Evolutionary conservation across 169 alveolate genomes (phyloP).

Genomic region (Perkinsus olseni): DNA sequence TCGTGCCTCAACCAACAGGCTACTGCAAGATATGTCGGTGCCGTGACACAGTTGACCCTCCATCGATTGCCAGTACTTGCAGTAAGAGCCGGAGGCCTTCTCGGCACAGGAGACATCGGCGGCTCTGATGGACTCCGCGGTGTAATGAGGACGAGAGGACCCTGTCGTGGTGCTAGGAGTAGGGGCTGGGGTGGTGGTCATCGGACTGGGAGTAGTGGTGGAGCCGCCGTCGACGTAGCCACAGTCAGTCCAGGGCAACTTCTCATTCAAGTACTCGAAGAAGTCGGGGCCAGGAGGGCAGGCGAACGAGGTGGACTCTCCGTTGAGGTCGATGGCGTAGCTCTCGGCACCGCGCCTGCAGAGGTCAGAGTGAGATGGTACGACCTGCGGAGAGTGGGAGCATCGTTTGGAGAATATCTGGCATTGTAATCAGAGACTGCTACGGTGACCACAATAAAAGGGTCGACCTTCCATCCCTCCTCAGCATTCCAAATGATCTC

Average conservation of each 20-base stretch:
- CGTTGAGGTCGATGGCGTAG: not conserved
- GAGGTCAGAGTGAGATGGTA: too few relatives aligned
- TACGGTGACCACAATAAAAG: too few relatives aligned
- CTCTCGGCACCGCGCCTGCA: not conserved
- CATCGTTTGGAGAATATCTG: too few relatives aligned
- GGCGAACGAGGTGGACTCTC: not conserved
- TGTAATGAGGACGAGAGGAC: not conserved
- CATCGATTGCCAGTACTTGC: not conserved
- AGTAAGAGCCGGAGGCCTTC: not conserved
- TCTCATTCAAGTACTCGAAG: not conserved
- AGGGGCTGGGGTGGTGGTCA: not conserved
- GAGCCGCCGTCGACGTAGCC: not conserved
- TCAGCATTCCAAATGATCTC: too few relatives aligned
- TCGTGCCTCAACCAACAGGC: not conserved
- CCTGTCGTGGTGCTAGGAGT: not conserved
- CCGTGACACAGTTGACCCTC: not conserved
- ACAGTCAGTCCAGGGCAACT: not conserved
- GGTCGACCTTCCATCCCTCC: too few relatives aligned
- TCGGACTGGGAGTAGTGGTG: not conserved
- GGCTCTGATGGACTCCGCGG: not conserved
- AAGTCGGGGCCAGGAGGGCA: not conserved
- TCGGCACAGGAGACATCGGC: not conserved
- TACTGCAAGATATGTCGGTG: not conserved
- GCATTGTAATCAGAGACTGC: too few relatives aligned
- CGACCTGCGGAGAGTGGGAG: too few relatives aligned